Conservation (phyloP, 208 protist genomes). For the Angomonas deanei region DNA sequence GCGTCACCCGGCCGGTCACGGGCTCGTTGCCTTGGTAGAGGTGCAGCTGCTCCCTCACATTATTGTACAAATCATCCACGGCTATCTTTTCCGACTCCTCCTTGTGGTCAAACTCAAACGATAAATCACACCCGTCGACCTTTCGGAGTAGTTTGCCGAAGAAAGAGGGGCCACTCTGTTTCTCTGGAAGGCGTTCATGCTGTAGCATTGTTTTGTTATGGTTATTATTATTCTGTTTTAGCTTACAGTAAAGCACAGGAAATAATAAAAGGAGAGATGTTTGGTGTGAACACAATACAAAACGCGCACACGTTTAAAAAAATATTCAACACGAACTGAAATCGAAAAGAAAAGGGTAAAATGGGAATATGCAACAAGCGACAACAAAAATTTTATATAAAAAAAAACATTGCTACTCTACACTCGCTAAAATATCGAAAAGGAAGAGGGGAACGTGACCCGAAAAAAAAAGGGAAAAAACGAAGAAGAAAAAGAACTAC, state of each 20-base stretch:
- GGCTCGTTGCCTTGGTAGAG: slow-evolving; percentile 45
- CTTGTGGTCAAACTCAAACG: slow-evolving; percentile 48
- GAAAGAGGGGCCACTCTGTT: slow-evolving; percentile 45
- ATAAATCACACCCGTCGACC: slow-evolving; percentile 74
- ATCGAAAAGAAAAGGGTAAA: neutral
- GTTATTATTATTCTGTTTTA: too few species aligned
- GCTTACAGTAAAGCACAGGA: too few species aligned
- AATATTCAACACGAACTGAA: neutral
- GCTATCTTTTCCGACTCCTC: slow-evolving; percentile 21
- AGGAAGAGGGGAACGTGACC: too few species aligned
- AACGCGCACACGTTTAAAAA: too few species aligned
- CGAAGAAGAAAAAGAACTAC: too few species aligned
- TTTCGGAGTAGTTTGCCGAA: slow-evolving; percentile 55
- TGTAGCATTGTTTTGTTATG: too few species aligned
- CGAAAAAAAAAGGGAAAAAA: too few species aligned
- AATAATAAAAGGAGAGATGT: slow-evolving; percentile 5
- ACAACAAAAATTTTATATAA: too few species aligned
- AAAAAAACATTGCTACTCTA: too few species aligned
- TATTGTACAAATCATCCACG: slow-evolving; percentile 37
- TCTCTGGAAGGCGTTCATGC: slow-evolving; percentile 40
- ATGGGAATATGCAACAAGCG: too few species aligned
- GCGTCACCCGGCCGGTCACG: slow-evolving; percentile 43
- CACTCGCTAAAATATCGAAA: too few species aligned
- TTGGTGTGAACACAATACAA: too few species aligned
- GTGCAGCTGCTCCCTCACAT: slow-evolving; percentile 47